These are phyloP conservation scores for Conidiobolus incongruus DNA, from an alignment of 371 early-diverging fungal genomes.

Conservation along the genomic window DNA sequence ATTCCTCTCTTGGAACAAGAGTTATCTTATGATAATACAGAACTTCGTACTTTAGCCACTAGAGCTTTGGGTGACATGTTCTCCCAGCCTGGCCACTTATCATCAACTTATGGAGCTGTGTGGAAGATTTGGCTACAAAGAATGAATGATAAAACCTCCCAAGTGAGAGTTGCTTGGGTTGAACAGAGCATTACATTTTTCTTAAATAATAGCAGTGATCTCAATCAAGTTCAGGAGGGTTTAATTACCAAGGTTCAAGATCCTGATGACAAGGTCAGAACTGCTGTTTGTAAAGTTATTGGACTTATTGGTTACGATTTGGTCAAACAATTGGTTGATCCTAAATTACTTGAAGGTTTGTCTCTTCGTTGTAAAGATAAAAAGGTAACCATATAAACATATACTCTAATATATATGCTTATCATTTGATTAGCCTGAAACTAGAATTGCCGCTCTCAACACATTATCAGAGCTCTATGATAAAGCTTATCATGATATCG, in stretches of 20 bases:
- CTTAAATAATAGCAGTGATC: background rate
- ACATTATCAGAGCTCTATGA: background rate
- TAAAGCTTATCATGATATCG: background rate
- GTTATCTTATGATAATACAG: slow-evolving; percentile 40
- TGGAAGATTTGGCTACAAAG: slow-evolving; percentile 78
- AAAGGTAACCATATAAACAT: slow-evolving; percentile 20
- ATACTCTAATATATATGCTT: too few relatives aligned
- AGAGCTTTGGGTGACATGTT: slow-evolving; percentile 70
- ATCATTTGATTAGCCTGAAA: too few relatives aligned
- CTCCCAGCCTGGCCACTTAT: slow-evolving; percentile 33
- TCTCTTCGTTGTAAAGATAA: slow-evolving; percentile 71
- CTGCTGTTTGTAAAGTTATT: slow-evolving; percentile 40
- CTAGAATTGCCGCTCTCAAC: too few relatives aligned
- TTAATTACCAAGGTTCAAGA: slow-evolving; percentile 58
- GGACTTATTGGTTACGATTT: slow-evolving; percentile 29
- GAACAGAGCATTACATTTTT: slow-evolving; percentile 35
- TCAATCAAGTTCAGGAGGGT: slow-evolving; percentile 2
- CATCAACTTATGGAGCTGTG: slow-evolving; percentile 40
- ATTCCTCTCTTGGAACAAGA: slow-evolving; percentile 88
- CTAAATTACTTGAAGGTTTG: slow-evolving; percentile 29
- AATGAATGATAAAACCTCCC: slow-evolving; percentile 43
- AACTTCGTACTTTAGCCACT: slow-evolving; percentile 55
- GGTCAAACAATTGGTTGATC: slow-evolving; percentile 24
- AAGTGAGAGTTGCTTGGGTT: slow-evolving; percentile 53
- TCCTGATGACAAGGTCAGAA: slow-evolving; percentile 83